Evolutionary conservation across 2,329 filamentous ascomycete genomes (phyloP).

Genomic region (Fusarium compactum): DNA sequence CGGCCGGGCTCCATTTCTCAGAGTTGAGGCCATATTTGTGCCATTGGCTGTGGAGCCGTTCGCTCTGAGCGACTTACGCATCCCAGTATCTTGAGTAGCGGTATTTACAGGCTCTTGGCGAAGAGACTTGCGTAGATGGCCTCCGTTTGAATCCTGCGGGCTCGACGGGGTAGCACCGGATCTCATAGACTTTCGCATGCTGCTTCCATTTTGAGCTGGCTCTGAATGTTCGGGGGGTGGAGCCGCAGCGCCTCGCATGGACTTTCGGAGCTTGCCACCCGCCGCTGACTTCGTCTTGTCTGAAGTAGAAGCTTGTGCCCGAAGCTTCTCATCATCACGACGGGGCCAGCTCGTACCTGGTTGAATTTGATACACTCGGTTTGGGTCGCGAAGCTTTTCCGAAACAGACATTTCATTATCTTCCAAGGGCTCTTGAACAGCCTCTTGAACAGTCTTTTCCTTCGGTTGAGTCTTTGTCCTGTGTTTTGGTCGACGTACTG

Average conservation of each 20-base stretch:
- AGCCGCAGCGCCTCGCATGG: slow-evolving; percentile 57
- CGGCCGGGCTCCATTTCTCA: slow-evolving; percentile 41
- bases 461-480: slow-evolving; percentile 56
- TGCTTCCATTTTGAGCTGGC: slow-evolving; percentile 36
- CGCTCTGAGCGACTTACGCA: slow-evolving; percentile 44
- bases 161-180: slow-evolving; percentile 18
- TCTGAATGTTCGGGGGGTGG: slow-evolving; percentile 16
- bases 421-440: slow-evolving; percentile 19
- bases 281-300: slow-evolving; percentile 5
- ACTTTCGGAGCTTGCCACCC: slow-evolving; percentile 58
- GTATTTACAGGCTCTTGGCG: slow-evolving; percentile 31
- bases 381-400: slow-evolving; percentile 26
- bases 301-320: neutral
- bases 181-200: slow-evolving; percentile 54
- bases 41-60: slow-evolving; percentile 23
- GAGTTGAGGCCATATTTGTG: slow-evolving; percentile 8
- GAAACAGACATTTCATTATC: slow-evolving; percentile 15
- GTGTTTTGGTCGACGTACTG: slow-evolving; percentile 32
- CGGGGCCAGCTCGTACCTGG: slow-evolving; percentile 49
- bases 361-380: slow-evolving; percentile 57
- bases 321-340: slow-evolving; percentile 28
- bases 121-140: slow-evolving; percentile 41
- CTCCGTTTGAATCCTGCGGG: slow-evolving; percentile 22
- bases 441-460: slow-evolving; percentile 28
- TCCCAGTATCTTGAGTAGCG: slow-evolving; percentile 20